phyloP scores from a whole-genome alignment of 768 basidiomycete genomes.

The Russula earlei region DNA sequence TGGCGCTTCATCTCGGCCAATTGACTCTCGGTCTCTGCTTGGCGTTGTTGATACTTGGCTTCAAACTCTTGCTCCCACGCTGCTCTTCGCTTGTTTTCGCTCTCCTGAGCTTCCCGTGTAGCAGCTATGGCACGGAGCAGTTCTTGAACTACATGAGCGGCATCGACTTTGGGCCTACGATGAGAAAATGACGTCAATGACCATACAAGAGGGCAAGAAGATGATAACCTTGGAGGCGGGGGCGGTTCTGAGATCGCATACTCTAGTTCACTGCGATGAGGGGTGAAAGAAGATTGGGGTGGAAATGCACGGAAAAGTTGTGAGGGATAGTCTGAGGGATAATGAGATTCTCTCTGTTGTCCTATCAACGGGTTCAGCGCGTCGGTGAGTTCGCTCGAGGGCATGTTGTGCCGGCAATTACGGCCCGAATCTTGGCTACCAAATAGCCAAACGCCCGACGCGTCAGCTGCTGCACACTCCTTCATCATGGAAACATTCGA shows the following conservation, averaged over 20 bases:
- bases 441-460: constrained; percentile 18
- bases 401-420: constrained; percentile 30
- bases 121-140: constrained; percentile 48
- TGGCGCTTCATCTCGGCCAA: constrained; percentile 48
- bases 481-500: constrained; percentile 25
- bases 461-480: neutral
- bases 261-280: constrained; percentile 58
- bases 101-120: constrained; percentile 50
- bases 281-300: constrained; percentile 22
- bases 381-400: constrained; percentile 67
- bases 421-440: neutral
- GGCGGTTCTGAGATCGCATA: constrained; percentile 43
- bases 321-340: constrained; percentile 1
- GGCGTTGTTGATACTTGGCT: constrained; percentile 41
- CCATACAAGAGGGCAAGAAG: neutral
- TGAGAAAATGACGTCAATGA: neutral
- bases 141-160: constrained; percentile 45
- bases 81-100: constrained; percentile 46
- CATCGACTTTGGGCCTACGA: constrained; percentile 11
- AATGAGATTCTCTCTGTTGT: constrained; percentile 25
- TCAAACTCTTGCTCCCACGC: constrained; percentile 70
- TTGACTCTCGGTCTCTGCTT: constrained; percentile 50
- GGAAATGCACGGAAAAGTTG: constrained; percentile 1
- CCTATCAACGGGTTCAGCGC: constrained; percentile 64
- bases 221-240: constrained; percentile 23